Base-by-base conservation (phyloP, 805 yeast species). In the Geotrichum ghanense region DNA sequence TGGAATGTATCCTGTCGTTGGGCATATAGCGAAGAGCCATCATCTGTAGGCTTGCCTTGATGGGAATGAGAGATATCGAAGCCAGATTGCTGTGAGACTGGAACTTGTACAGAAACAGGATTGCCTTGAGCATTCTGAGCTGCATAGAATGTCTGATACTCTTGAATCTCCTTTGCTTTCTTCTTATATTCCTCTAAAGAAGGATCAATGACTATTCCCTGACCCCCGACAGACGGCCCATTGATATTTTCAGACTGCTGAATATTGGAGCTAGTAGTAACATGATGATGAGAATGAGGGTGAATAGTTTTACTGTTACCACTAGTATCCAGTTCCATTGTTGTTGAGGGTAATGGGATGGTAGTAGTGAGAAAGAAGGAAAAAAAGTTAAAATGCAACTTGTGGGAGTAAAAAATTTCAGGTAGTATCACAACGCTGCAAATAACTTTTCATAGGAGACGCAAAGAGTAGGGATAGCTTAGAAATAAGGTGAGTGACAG, bases 381-480 rank as follows among this genome's bases (percentile, higher is more conserved):
- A 31, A 31, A 31, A 31, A 31, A 31, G 37, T 31, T 31, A n/a
- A 31, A 7, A 24, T 7, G 27, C 12, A 5, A 31, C 16, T 16
- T 31, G 37, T 31, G 37, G 37, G 37, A 31, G 37, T 31, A 31
- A 31, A 31, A 31, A 31, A 31, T 31, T 31, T 31, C 37, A 31
- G 37, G 16, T 31, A 31, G 37, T n/a, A 31, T 31, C 37, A 31
- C 37, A 31, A 31, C 37, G 19, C 37, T 31, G n/a, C n/a, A n/a
- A n/a, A n/a, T n/a, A n/a, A n/a, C n/a, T n/a, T n/a, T n/a, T n/a
- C n/a, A n/a, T n/a, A n/a, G n/a, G n/a, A 31, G 37, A 31, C 5
- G 37, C 37, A 16, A n/a, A 24, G 10, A 24, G 27, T 12, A n/a
- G 37, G 37, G 37, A n/a, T n/a, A n/a, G 16, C 37, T 24, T 24